Base-by-base conservation (phyloP, 2,329 filamentous ascomycete species). In the Ophiostoma fasciatum region DNA sequence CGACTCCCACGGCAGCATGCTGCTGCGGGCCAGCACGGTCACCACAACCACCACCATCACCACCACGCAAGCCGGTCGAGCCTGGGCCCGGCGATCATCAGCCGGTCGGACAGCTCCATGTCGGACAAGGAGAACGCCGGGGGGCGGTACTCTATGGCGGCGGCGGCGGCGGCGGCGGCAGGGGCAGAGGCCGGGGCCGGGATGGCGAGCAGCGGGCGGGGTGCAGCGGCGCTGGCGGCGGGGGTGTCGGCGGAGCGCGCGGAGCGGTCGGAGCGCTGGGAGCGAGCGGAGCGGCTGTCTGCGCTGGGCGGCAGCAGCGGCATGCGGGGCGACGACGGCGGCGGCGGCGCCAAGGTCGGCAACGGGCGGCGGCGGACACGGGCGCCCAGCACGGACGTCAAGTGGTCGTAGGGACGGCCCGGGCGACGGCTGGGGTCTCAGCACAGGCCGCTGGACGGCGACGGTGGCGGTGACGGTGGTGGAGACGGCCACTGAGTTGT, bases 1-100 rank as follows among this genome's bases (percentile, higher is more conserved):
- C 45, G 53, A 26, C 46, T 55, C 12, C 49, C 51, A 15, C 46
- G 54, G 14, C 52, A 49, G 28, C 50, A 49, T 8, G 36, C 46
- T 7, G 40, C n/a, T n/a, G n/a, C n/a, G n/a, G n/a, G n/a, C n/a
- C n/a, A n/a, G n/a, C n/a, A n/a, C n/a, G n/a, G n/a, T n/a, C n/a
- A n/a, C n/a, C n/a, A n/a, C n/a, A n/a, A n/a, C n/a, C n/a, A n/a
- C n/a, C n/a, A n/a, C n/a, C n/a, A n/a, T n/a, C n/a, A 36, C 45
- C 26, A 44, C 41, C 32, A 33, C n/a, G 48, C 46, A 21, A 40
- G 45, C 3, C 45, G 54, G 13, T 48, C 49, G 7, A 52, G 47
- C 40, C 31, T 55, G 18, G 45, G 45, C 3, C 42, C 39, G 5
- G 42, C 43, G 29, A 37, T 41, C 15, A 38, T 39, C 38, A 43